Percentiles rank a stretch among this genome's conserved stretches.
These are phyloP conservation scores for Phytophthora rubi DNA, from an alignment of 352 stramenopile genomes.

Conservation along the genomic window DNA sequence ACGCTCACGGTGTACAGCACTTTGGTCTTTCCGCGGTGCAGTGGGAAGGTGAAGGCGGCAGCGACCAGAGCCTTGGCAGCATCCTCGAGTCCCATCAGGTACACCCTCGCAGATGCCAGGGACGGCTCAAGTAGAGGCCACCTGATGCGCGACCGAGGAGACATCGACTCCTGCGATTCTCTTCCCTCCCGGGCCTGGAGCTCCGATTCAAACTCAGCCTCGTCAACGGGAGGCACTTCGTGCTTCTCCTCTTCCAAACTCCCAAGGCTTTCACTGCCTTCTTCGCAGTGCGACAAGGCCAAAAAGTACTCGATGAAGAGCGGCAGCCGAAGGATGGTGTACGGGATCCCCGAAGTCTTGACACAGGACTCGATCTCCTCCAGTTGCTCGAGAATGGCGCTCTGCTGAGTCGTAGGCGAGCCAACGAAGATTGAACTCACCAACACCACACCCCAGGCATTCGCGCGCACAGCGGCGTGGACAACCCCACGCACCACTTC, in stretches of 20 bases:
- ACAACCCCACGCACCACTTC: conserved; percentile 65
- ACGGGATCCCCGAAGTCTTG: conserved; percentile 62
- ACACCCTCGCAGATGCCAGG: conserved; percentile 48
- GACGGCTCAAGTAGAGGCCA: conserved; percentile 55
- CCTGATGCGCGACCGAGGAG: conserved; percentile 35
- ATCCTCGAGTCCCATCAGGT: conserved; percentile 62
- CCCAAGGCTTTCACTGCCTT: conserved; percentile 16
- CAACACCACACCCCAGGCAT: conserved; percentile 78
- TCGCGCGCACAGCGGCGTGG: conserved; percentile 49
- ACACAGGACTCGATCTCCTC: conserved; percentile 69
- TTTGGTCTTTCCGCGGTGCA: conserved; percentile 52
- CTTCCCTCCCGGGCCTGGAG: conserved; percentile 9
- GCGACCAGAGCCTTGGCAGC: conserved; percentile 61
- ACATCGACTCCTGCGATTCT: conserved; percentile 14
- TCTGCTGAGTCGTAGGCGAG: conserved; percentile 37
- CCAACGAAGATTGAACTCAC: conserved; percentile 73
- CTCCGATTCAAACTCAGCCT: conserved; percentile 20
- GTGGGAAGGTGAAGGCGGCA: conserved; percentile 59
- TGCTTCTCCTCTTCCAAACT: conserved; percentile 44
- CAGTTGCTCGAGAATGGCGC: conserved; percentile 55
- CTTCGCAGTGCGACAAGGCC: conserved; percentile 43
- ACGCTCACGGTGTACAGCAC: conserved; percentile 53
- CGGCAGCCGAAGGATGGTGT: conserved; percentile 68
- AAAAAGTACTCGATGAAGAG: conserved; percentile 87
- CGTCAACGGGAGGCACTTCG: conserved; percentile 1